Evolutionary conservation across 345 rosid genomes (phyloP).

Genomic region (Linum lewisii): DNA sequence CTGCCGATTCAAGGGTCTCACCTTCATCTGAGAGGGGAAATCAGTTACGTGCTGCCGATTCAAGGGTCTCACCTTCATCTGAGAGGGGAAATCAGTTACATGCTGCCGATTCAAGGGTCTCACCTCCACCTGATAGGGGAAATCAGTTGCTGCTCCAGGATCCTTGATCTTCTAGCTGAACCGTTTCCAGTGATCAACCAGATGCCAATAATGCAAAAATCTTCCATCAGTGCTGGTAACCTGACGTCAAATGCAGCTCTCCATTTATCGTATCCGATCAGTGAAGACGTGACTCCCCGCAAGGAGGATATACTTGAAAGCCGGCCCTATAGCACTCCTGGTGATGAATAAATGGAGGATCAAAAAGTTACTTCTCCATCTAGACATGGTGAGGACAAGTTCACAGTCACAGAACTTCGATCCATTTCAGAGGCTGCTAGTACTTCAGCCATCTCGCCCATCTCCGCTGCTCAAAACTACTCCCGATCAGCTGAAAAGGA

Average conservation of each 20-base stretch:
- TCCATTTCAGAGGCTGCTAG: constrained; percentile 32
- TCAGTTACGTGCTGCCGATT: neutral
- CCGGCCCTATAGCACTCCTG: constrained; percentile 27
- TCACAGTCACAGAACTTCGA: constrained; percentile 52
- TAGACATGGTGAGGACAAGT: constrained; percentile 48
- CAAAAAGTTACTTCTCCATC: constrained; percentile 24
- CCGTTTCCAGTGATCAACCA: constrained; percentile 20
- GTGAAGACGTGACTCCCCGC: neutral
- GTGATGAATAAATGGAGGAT: constrained; percentile 17
- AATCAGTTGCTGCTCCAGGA: constrained; percentile 5
- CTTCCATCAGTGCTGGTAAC: constrained; percentile 15
- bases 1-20: constrained; percentile 19
- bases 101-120: constrained; percentile 17
- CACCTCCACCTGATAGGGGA: constrained; percentile 18
- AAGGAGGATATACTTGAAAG: constrained; percentile 14
- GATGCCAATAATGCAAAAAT: constrained; percentile 21
- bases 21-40: constrained; percentile 17
- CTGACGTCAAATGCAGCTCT: constrained; percentile 18
- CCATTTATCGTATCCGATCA: neutral
- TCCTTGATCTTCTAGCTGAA: constrained; percentile 26
- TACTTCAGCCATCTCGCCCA: constrained; percentile 25
- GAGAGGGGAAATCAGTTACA: too few relatives aligned
- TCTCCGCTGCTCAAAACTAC: constrained; percentile 24
- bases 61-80: constrained; percentile 25
- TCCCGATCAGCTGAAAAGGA: constrained; percentile 36